A percentile compares a stretch with the other conserved stretches of the same genome.
Evolutionary conservation across 2,329 filamentous ascomycete species (phyloP).

Genomic region (Claviceps fusiformis): DNA sequence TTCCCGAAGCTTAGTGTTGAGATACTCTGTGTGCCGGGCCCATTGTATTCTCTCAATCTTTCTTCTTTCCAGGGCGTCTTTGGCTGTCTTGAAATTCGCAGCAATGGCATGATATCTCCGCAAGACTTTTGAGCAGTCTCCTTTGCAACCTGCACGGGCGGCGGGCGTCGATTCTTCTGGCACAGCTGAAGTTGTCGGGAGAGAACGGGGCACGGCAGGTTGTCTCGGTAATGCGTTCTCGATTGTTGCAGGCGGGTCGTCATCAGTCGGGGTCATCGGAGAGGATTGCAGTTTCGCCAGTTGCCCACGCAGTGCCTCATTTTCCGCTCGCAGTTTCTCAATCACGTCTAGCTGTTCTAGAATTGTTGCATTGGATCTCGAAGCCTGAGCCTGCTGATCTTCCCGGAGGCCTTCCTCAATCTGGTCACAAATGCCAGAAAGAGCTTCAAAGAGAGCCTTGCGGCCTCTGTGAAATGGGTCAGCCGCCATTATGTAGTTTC

Average conservation of each 20-base stretch:
- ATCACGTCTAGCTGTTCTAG: conserved; percentile 11
- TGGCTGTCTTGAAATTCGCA: conserved; percentile 26
- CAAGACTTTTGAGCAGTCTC: conserved; percentile 21
- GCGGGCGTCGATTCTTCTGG: conserved; percentile 7
- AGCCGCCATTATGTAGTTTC: conserved; percentile 20
- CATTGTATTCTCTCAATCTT: conserved; percentile 30
- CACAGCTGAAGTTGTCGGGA: not conserved
- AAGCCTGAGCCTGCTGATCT: not conserved
- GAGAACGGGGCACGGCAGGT: not conserved
- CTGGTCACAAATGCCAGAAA: conserved; percentile 25
- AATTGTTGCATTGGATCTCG: not conserved
- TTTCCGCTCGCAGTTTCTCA: conserved; percentile 27
- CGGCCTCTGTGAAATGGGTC: conserved; percentile 25
- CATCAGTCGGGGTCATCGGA: not conserved
- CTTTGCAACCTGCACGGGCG: conserved; percentile 14
- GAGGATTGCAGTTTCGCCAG: conserved; percentile 10
- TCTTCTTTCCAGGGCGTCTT: conserved; percentile 24
- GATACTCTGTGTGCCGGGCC: conserved; percentile 28
- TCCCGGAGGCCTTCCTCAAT: conserved; percentile 13
- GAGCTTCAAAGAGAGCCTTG: conserved; percentile 25
- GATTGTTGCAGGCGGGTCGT: not conserved
- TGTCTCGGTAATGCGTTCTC: not conserved
- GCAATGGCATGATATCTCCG: conserved; percentile 27
- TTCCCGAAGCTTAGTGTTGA: conserved; percentile 29
- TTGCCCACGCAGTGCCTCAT: conserved; percentile 25